These are phyloP conservation scores for Globisporangium parvum DNA, from an alignment of 352 stramenopile species.

Conservation along the genomic window DNA sequence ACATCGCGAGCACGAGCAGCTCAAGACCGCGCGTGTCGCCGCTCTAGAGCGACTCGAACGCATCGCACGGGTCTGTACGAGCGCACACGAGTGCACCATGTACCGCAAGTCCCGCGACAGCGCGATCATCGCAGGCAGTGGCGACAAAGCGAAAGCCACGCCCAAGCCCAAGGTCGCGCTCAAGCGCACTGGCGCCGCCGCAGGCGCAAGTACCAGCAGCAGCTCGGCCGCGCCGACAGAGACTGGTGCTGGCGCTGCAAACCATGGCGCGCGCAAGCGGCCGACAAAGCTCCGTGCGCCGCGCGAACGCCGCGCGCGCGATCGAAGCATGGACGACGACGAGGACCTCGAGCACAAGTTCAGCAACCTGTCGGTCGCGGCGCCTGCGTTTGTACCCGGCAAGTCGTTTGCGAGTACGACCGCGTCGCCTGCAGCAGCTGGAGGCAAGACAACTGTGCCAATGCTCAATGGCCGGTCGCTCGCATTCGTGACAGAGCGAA, in stretches of 20 bases:
- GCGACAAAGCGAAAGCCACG: conserved; percentile 8
- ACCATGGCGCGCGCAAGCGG: conserved; percentile 9
- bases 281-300: conserved; percentile 54
- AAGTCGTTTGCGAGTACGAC: conserved; percentile 9
- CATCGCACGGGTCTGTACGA: background rate
- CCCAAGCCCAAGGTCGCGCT: conserved; percentile 14
- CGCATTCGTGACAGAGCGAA: conserved; percentile 44
- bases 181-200: conserved; percentile 10
- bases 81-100: background rate
- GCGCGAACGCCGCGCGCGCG: conserved; percentile 50
- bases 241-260: too few species aligned
- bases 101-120: conserved; percentile 8
- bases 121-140: background rate
- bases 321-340: conserved; percentile 46
- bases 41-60: too few species aligned
- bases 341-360: conserved; percentile 66
- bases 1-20: too few species aligned
- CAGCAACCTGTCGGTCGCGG: conserved; percentile 42
- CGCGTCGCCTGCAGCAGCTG: conserved; percentile 1
- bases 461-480: conserved; percentile 27
- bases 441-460: background rate
- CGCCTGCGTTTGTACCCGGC: conserved; percentile 47
- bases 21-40: too few species aligned
- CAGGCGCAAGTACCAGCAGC: background rate
- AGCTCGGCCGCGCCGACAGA: background rate